These are phyloP conservation scores for Chalciporus piperatus DNA, from an alignment of 768 basidiomycete genomes.

Conservation along the genomic window DNA sequence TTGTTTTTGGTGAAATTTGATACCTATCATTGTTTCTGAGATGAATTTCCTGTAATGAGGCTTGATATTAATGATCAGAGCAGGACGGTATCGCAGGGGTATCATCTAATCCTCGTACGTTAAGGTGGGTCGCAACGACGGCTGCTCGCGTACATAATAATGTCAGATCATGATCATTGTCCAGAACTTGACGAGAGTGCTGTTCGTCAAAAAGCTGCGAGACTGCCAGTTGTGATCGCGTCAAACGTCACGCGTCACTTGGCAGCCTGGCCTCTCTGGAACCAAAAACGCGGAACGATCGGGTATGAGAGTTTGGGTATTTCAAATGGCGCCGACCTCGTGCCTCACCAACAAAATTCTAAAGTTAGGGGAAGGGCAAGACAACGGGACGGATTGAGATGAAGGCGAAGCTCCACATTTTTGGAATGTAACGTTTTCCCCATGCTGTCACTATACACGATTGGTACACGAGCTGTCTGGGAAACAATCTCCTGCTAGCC, in stretches of 20 bases:
- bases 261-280: background rate
- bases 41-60: slow-evolving; percentile 7
- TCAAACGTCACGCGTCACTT: too few relatives aligned
- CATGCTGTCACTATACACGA: slow-evolving; percentile 17
- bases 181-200: background rate
- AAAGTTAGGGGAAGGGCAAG: slow-evolving; percentile 3
- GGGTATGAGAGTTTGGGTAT: slow-evolving; percentile 21
- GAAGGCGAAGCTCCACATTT: slow-evolving; percentile 16
- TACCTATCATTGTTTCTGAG: slow-evolving; percentile 4
- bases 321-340: slow-evolving; percentile 21
- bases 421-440: slow-evolving; percentile 23
- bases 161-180: slow-evolving; percentile 1
- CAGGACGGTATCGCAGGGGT: too few relatives aligned
- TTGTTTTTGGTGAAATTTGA: slow-evolving; percentile 6
- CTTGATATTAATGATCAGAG: slow-evolving; percentile 14
- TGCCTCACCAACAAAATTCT: slow-evolving; percentile 13
- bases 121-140: slow-evolving; percentile 28
- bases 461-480: slow-evolving; percentile 12
- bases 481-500: slow-evolving; percentile 20
- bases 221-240: background rate
- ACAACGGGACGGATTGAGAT: slow-evolving; percentile 2
- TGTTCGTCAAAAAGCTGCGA: too few relatives aligned
- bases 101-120: slow-evolving; percentile 26
- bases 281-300: background rate
- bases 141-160: slow-evolving; percentile 19